phyloP scores from a whole-genome alignment of 1,284 basidiomycete genomes.

The Volvariella volvacea region DNA sequence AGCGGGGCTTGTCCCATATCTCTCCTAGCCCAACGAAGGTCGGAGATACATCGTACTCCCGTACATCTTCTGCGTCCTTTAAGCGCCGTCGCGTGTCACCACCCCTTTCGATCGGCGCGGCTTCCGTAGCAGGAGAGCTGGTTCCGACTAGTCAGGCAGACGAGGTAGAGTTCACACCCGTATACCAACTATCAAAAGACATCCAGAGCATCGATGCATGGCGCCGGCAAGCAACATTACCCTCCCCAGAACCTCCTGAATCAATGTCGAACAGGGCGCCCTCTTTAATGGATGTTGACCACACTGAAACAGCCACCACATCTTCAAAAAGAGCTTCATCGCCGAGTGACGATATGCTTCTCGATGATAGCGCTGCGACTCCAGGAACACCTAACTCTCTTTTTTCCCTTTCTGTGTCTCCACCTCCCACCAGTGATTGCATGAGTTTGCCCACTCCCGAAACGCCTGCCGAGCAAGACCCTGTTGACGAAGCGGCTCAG shows the following conservation, averaged over 20 bases:
- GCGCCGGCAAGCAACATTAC: constrained; percentile 17
- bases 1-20: too few species aligned
- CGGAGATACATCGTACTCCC: too few species aligned
- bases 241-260: not conserved
- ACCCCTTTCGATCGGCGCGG: constrained; percentile 14
- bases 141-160: constrained; percentile 68
- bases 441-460: constrained; percentile 31
- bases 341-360: too few species aligned
- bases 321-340: constrained; percentile 1
- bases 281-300: not conserved
- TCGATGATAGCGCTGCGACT: not conserved
- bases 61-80: too few species aligned
- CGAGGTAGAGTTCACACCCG: constrained; percentile 44
- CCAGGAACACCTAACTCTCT: constrained; percentile 11
- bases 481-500: constrained; percentile 35
- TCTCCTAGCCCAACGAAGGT: too few species aligned
- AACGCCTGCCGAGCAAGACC: constrained; percentile 24
- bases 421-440: constrained; percentile 27
- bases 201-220: constrained; percentile 35
- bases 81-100: constrained; percentile 21
- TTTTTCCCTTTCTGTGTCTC: constrained; percentile 21
- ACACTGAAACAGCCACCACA: constrained; percentile 9
- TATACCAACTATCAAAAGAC: constrained; percentile 15
- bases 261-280: not conserved
- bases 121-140: constrained; percentile 19